These are phyloP conservation scores for Russula lepida DNA, from an alignment of 768 basidiomycete species.

Conservation along the genomic window DNA sequence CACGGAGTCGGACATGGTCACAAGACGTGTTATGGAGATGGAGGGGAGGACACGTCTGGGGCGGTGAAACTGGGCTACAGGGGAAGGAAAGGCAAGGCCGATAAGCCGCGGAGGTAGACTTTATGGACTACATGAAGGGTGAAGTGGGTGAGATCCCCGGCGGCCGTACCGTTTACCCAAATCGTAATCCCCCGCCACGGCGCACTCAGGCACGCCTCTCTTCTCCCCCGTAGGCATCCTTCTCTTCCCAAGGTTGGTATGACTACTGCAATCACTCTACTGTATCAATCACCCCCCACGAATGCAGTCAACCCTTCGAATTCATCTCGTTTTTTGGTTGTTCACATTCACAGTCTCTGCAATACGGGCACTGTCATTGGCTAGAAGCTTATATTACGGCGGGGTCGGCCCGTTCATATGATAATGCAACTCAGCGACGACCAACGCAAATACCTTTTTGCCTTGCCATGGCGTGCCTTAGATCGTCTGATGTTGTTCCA, in stretches of 20 bases:
- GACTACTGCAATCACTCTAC: neutral
- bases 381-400: too few species aligned
- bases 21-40: neutral
- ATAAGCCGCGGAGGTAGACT: neutral
- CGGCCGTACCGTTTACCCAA: neutral
- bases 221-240: neutral
- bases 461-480: neutral
- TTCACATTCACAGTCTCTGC: too few species aligned
- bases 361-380: too few species aligned
- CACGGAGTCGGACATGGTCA: neutral
- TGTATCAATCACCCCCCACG: too few species aligned
- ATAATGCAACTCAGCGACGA: neutral
- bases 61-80: too few species aligned
- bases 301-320: too few species aligned
- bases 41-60: neutral
- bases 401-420: too few species aligned
- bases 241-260: neutral
- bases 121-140: neutral
- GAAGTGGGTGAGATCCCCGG: neutral
- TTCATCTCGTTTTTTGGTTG: too few species aligned
- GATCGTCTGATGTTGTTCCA: slow-evolving; percentile 3
- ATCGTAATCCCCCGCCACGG: neutral
- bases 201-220: too few species aligned
- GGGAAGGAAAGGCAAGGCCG: neutral
- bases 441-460: too few species aligned